These are phyloP conservation scores for Lecanoromycetidae sp. DNA, from an alignment of 2,329 filamentous ascomycete species.

Conservation along the genomic window DNA sequence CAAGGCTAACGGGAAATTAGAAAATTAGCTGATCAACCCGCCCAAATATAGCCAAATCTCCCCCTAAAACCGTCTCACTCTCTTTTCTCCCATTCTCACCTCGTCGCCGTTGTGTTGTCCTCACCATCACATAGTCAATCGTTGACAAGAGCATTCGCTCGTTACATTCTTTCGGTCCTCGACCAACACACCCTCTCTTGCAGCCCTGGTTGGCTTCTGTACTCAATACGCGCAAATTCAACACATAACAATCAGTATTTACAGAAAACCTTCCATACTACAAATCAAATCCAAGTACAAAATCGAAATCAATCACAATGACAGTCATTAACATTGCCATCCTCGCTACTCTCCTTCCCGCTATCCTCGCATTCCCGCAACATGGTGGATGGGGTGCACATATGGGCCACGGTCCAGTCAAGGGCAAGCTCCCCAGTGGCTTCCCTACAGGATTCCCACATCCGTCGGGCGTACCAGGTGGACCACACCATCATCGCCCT, in stretches of 20 bases:
- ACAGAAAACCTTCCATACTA: neutral
- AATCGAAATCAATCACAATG: slow-evolving; percentile 8
- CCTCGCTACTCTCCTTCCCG: slow-evolving; percentile 13
- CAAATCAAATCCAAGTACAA: neutral
- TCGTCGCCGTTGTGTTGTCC: slow-evolving; percentile 9
- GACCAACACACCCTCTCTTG: slow-evolving; percentile 5
- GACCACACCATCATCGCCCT: no score
- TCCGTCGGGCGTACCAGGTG: slow-evolving; percentile 2
- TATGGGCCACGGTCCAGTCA: slow-evolving; percentile 2
- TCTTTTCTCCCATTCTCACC: slow-evolving; percentile 1
- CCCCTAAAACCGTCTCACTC: neutral
- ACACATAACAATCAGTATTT: neutral
- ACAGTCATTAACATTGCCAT: slow-evolving; percentile 15
- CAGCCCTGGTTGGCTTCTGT: slow-evolving; percentile 16
- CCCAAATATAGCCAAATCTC: neutral
- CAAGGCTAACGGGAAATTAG: slow-evolving; percentile 5
- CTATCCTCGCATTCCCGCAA: slow-evolving; percentile 15
- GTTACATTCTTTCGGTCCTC: slow-evolving; percentile 14
- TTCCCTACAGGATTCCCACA: neutral
- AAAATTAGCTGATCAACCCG: neutral
- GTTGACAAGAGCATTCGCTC: slow-evolving; percentile 17
- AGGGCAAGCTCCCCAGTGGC: neutral
- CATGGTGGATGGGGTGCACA: slow-evolving; percentile 8
- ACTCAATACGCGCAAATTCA: slow-evolving; percentile 1
- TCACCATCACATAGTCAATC: slow-evolving; percentile 9